Evolutionary conservation across 2,329 filamentous ascomycete genomes (phyloP), one percentile per base, ranked within the genome.

Genomic region (Dendryphion nanum): DNA sequence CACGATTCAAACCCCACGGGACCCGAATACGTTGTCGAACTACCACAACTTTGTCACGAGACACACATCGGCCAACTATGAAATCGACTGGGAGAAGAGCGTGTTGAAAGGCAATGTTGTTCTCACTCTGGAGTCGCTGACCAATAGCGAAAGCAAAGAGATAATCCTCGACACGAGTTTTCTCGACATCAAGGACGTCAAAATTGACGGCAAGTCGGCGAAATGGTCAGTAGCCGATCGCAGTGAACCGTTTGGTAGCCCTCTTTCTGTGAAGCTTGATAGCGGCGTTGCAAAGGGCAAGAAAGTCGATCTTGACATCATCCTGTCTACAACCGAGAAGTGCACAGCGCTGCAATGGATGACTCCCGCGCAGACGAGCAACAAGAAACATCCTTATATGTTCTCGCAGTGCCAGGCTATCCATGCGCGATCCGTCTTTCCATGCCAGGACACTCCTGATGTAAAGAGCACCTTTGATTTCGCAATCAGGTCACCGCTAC

Each of bases 381-480:
- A 95, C 77, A 90, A 89, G 73, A 93, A 89, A 68, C 86, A 94
- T 51, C 91, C 91, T 1, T 97, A 96, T 69, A 91, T 97, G 83
- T 97, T 97, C 73, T 94, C 88, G 30, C 93, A 97, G 72, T 95
- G 90, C 66, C 91, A 98, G 73, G 90, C 91, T 37, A 97, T 96
- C 58, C 90, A 97, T 59, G 89, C 88, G 30, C 83, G 93, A 43
- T 95, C 89, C 33, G 79, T 97, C 44, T 95, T 97, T 66, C 93
- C 93, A 5, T 97, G 91, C 68, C 91, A 97, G 71, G 93, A 98
- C 62, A 97, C 93, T 1, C 93, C 93, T 3, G 91, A 96, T 63
- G 86, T 96, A 56, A 98, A 98, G 73, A 89, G 87, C n/a, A 94
- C 89, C 2, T 89, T 90, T 68, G 82, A 83, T 46, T 96, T 96